Base-by-base conservation (phyloP, 2,329 filamentous ascomycete genomes). In the Talaromyces islandicus region DNA sequence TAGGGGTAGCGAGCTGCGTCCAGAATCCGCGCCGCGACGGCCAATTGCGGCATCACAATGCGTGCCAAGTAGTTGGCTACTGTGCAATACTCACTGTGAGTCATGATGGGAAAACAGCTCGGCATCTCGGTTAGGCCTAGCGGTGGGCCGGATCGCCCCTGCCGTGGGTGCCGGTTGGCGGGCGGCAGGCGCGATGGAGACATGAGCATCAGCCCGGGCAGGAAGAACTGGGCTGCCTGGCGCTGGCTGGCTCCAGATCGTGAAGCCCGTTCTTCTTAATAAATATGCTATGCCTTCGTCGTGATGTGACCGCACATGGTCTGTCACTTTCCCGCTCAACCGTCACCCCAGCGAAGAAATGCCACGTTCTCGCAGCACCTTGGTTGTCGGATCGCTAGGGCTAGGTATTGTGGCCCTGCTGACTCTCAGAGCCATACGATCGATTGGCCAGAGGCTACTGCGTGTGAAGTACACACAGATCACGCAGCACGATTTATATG, bases 401-500 rank as follows among this genome's bases (percentile, higher is more conserved):
- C 54, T 56, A 27, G 17, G 10, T 21, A 11, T 38, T 11, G 35
- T 43, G 19, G 10, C 14, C 25, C 35, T 56, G 11, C 41, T 46
- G n/a, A 56, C 19, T 11, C 24, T 29, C 9, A 32, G 32, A 56
- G 54, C 54, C n/a, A 27, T 56, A 17, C 17, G 2, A 4, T n/a
- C 54, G 21, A 56, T 56, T n/a, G 30, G 10, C 3, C 32, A 21
- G 4, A 10, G 53, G 11, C 14, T 56, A 11, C 54, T 46, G 17
- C 25, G 12, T 17, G 17, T 35, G 19, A 56, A 46, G 35, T n/a
- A 19, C n/a, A 24, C 4, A 9, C 32, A 35, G 14, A 7, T 56
- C 17, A 25, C 17, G 35, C 54, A 12, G 41, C n/a, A 46, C 35
- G 41, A 57, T 7, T 75, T 80, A 12, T 92, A 92, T 67, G 77